These are phyloP conservation scores for Cerrena zonata DNA, from an alignment of 1,284 basidiomycete species.

Conservation along the genomic window DNA sequence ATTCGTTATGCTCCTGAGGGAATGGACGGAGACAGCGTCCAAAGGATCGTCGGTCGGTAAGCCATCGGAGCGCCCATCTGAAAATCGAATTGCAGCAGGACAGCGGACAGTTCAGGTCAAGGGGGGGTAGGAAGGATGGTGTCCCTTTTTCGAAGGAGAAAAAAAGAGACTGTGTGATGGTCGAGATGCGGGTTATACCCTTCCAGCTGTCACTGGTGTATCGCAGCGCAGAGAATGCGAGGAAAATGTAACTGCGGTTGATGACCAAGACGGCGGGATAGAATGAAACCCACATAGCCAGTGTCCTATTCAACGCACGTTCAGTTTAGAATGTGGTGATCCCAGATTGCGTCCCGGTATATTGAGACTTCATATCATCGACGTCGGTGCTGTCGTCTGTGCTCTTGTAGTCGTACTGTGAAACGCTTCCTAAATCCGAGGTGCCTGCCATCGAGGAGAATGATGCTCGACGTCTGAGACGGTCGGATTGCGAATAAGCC, in stretches of 20 bases:
- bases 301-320: slow-evolving; percentile 6
- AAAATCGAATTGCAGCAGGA: not conserved
- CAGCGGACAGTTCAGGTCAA: not conserved
- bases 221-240: slow-evolving; percentile 9
- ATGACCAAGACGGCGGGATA: no score
- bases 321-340: slow-evolving; percentile 68
- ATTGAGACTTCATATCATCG: slow-evolving; percentile 81
- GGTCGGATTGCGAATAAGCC: slow-evolving; percentile 77
- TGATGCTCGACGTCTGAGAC: slow-evolving; percentile 61
- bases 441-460: slow-evolving; percentile 72
- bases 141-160: no score
- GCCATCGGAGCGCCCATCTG: slow-evolving; percentile 9
- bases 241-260: slow-evolving; percentile 1
- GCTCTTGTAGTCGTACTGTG: slow-evolving; percentile 81
- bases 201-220: slow-evolving; percentile 5
- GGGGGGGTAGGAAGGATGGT: not conserved
- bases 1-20: no score
- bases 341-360: slow-evolving; percentile 74
- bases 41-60: slow-evolving; percentile 4
- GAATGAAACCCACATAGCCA: no score
- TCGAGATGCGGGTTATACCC: slow-evolving; percentile 7
- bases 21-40: not conserved
- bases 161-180: no score
- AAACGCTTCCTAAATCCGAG: slow-evolving; percentile 72
- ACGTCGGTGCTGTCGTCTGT: slow-evolving; percentile 71